These are phyloP conservation scores for Dissophora globulifera DNA, from an alignment of 192 early-diverging fungal genomes.

Conservation along the genomic window DNA sequence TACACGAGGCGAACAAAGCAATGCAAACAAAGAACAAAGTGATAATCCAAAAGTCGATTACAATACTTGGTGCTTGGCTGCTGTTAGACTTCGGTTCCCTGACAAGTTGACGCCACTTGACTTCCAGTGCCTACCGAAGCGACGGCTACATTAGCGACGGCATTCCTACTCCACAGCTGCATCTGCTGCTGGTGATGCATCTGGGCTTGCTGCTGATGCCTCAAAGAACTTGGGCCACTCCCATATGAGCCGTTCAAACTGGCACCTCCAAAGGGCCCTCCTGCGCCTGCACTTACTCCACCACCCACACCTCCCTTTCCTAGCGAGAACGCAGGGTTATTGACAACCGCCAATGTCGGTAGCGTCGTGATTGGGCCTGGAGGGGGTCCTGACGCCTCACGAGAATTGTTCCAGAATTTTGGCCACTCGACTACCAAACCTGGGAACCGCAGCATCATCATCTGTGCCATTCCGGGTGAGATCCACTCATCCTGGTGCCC, in stretches of 20 bases:
- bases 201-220: slow-evolving; percentile 48
- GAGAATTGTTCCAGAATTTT: slow-evolving; percentile 48
- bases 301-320: slow-evolving; percentile 35
- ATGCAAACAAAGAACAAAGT: too few relatives aligned
- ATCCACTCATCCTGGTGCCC: slow-evolving; percentile 50
- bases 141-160: slow-evolving; percentile 7
- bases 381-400: slow-evolving; percentile 35
- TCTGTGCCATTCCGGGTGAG: slow-evolving; percentile 46
- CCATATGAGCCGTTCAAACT: slow-evolving; percentile 24
- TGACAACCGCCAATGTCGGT: slow-evolving; percentile 39
- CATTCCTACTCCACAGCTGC: slow-evolving; percentile 50
- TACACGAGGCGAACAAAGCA: too few relatives aligned
- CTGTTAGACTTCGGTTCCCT: too few relatives aligned
- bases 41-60: too few relatives aligned
- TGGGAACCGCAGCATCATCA: slow-evolving; percentile 54
- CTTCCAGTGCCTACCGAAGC: neutral
- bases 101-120: too few relatives aligned
- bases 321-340: slow-evolving; percentile 31
- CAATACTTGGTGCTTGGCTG: too few relatives aligned
- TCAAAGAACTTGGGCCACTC: slow-evolving; percentile 44
- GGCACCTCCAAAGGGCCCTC: slow-evolving; percentile 40
- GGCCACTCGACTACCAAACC: slow-evolving; percentile 48
- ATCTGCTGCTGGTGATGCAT: slow-evolving; percentile 55
- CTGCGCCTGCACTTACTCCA: slow-evolving; percentile 44
- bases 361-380: slow-evolving; percentile 45